Base-by-base conservation (phyloP, 257 asterid species). In the Eustoma russellianum region DNA sequence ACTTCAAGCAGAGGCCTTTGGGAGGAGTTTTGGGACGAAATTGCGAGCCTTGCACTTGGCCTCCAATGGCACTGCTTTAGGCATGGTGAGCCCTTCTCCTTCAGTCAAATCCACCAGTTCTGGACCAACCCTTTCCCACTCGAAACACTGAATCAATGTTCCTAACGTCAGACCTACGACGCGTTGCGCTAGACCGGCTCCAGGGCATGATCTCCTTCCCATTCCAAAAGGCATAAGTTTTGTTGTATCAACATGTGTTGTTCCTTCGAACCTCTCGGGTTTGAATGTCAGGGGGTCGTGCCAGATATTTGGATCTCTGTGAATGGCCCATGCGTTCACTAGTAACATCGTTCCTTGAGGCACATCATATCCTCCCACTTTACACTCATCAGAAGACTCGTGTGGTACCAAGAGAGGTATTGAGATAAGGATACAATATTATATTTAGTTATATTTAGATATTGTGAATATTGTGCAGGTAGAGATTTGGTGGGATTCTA, bases 241-340 rank as follows among this genome's bases (percentile, higher is more conserved):
- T 8, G 18, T 13, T 28, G 38, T 24, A 3, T 24, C 38, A 3
- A 1, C 57, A 12, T 61, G 58, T 14, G 30, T 13, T 13, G 11
- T 9, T 16, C 66, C 51, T 28, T 51, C 59, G 41, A 50, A 52
- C 9, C 58, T 40, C 17, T 61, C 58, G 1, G 51, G 57, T 16
- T 40, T 50, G 35, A 61, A 35, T 6, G 9, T 50, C 2, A n/a
- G 13, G 6, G 54, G 54, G 6, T 24, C 54, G 3, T 50, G 40
- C 54, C 54, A 50, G 13, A 50, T 13, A 3, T 50, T 50, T 9
- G 54, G 54, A n/a, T 50, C 54, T 17, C 54, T 54, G 0, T 71
- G 73, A 30, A 66, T 62, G 7, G 61, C 59, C 66, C 66, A 71
- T 3, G 35, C 28, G 41, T 71, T 71, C 16, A 65, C 65, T 17